Evolutionary conservation across 257 asterid genomes (phyloP).

Genomic region (Capsicum pubescens): DNA sequence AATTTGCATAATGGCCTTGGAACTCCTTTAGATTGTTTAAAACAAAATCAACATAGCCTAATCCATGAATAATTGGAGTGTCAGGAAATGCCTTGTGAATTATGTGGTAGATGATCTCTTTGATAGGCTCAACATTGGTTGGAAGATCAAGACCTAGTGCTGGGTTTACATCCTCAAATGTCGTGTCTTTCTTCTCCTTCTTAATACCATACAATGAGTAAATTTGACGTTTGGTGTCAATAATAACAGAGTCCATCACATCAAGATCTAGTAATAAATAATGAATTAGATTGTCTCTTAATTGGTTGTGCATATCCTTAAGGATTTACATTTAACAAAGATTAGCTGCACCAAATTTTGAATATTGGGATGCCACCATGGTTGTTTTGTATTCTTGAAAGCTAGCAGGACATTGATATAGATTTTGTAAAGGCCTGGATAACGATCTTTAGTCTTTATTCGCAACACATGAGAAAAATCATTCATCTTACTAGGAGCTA

Average conservation of each 20-base stretch:
- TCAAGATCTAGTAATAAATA: neutral
- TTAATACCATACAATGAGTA: neutral
- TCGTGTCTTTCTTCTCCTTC: neutral
- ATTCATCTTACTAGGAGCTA: too few relatives aligned
- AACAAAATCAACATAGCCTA: too few relatives aligned
- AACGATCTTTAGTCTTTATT: too few relatives aligned
- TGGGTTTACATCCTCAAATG: neutral
- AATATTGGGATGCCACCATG: neutral
- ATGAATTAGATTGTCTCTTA: neutral
- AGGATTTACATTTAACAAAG: neutral
- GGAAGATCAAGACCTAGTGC: neutral
- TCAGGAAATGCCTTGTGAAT: neutral
- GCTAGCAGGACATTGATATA: too few relatives aligned
- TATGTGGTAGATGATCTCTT: neutral
- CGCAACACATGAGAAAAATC: too few relatives aligned
- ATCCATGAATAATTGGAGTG: neutral
- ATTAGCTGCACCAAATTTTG: neutral
- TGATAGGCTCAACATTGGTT: neutral
- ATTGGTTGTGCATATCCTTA: neutral
- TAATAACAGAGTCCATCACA: neutral
- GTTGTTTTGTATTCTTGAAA: too few relatives aligned
- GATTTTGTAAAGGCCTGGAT: too few relatives aligned
- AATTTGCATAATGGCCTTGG: too few relatives aligned
- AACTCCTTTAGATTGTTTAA: too few relatives aligned
- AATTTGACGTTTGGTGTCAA: neutral